A percentile compares a stretch with the other conserved stretches of the same genome.
These are phyloP conservation scores for Hemerocallis citrina DNA, from an alignment of 106 monocot genomes.

Conservation along the genomic window DNA sequence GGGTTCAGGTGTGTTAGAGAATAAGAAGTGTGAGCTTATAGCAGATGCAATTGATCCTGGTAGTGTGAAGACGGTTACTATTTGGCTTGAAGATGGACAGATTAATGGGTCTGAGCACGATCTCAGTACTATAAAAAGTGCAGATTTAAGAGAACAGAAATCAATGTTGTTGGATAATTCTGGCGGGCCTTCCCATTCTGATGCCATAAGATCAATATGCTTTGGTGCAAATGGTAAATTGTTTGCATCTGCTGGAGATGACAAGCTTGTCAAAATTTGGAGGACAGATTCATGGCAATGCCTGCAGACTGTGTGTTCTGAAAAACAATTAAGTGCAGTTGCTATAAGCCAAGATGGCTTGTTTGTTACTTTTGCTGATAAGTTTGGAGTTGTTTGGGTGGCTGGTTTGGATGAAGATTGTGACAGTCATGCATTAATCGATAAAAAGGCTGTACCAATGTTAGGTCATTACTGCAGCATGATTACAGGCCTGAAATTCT, in stretches of 20 bases:
- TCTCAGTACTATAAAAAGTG: no score
- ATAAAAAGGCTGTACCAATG: conserved; percentile 46
- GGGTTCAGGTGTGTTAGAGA: no score
- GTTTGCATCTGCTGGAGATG: conserved; percentile 93
- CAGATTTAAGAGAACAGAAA: conserved; percentile 38
- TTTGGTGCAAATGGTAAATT: conserved; percentile 58
- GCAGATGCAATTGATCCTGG: no score
- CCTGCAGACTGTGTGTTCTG: conserved; percentile 52
- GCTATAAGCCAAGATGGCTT: conserved; percentile 62
- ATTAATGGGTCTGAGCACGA: no score
- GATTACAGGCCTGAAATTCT: conserved; percentile 82
- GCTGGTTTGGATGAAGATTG: conserved; percentile 29
- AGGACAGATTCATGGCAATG: conserved; percentile 69
- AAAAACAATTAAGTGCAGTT: conserved; percentile 80
- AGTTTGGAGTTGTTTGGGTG: conserved; percentile 92
- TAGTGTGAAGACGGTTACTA: no score
- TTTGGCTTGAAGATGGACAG: no score
- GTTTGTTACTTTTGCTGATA: conserved; percentile 84
- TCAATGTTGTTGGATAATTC: conserved; percentile 41
- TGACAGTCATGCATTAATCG: conserved; percentile 8
- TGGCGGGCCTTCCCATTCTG: conserved; percentile 53
- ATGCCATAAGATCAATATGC: conserved; percentile 57
- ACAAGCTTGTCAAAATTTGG: conserved; percentile 91
- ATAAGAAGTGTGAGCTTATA: no score
- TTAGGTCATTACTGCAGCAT: conserved; percentile 97